Percentiles rank a stretch among this genome's conserved stretches.
phyloP scores from a whole-genome alignment of 768 basidiomycete genomes.

The Mycena rosella region DNA sequence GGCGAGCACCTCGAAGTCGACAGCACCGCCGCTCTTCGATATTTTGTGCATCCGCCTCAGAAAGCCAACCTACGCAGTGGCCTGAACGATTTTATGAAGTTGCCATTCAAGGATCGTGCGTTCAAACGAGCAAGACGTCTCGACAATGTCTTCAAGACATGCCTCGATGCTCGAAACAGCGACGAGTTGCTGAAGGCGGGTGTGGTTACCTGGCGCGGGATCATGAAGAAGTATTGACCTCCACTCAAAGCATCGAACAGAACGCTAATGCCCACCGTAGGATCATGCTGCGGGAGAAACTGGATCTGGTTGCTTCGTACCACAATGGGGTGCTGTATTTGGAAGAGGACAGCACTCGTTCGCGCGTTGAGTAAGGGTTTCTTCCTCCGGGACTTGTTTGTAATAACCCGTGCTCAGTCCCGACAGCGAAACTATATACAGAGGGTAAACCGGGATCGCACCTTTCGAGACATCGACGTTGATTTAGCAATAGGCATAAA shows the following conservation, averaged over 20 bases:
- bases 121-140: slow-evolving; percentile 18
- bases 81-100: not conserved
- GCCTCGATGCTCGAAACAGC: slow-evolving; percentile 4
- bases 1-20: slow-evolving; percentile 15
- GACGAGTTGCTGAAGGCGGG: slow-evolving; percentile 21
- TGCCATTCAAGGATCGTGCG: slow-evolving; percentile 6
- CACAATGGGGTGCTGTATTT: slow-evolving; percentile 26
- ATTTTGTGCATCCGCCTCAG: slow-evolving; percentile 8
- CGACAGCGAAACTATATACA: not conserved
- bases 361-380: not conserved
- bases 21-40: slow-evolving; percentile 10
- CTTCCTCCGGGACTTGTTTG: no score
- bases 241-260: not conserved
- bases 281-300: slow-evolving; percentile 8
- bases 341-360: slow-evolving; percentile 10
- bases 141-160: slow-evolving; percentile 24
- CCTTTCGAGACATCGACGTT: not conserved
- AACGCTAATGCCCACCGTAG: not conserved
- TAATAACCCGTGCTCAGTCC: not conserved
- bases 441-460: slow-evolving; percentile 9
- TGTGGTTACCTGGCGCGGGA: slow-evolving; percentile 29
- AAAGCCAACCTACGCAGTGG: slow-evolving; percentile 14
- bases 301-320: slow-evolving; percentile 24
- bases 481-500: slow-evolving; percentile 13
- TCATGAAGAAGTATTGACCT: slow-evolving; percentile 7